Percentiles rank a stretch among this genome's conserved stretches.
phyloP scores from a whole-genome alignment of 139 green algal species.

The Pycnococcus provasolii region DNA sequence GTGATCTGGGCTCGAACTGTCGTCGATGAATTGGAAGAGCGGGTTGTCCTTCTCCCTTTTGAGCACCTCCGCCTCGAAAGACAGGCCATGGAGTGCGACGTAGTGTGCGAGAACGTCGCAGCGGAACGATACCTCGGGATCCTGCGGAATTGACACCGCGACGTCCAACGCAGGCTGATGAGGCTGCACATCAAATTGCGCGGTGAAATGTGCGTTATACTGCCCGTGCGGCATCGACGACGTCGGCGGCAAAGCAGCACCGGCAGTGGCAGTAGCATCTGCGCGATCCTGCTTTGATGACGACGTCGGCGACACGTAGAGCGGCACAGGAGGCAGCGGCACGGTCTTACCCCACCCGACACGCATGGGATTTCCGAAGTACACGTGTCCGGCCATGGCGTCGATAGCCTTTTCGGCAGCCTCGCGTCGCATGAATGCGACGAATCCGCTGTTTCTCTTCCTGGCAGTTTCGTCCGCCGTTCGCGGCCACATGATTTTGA shows the following conservation, averaged over 20 bases:
- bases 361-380: constrained; percentile 6
- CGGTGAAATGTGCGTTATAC: too few species aligned
- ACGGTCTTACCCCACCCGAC: constrained; percentile 91
- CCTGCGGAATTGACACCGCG: constrained; percentile 46
- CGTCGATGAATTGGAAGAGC: constrained; percentile 80
- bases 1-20: constrained; percentile 64
- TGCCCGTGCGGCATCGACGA: too few species aligned
- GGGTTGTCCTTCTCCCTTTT: constrained; percentile 60
- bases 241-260: too few species aligned
- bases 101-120: constrained; percentile 81
- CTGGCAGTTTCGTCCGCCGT: constrained; percentile 77
- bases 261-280: too few species aligned
- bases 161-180: constrained; percentile 37
- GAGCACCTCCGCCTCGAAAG: constrained; percentile 77
- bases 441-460: constrained; percentile 85
- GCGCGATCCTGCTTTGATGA: too few species aligned
- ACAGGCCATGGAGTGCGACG: constrained; percentile 63
- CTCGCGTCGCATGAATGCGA: constrained; percentile 76
- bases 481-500: constrained; percentile 97
- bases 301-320: constrained; percentile 36
- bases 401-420: constrained; percentile 44
- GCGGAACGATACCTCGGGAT: constrained; percentile 62
- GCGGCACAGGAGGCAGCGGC: constrained; percentile 53
- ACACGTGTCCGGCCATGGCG: constrained; percentile 56
- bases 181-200: too few species aligned